These are phyloP conservation scores for Penicillium paxilli DNA, from an alignment of 495 filamentous ascomycete genomes.

Conservation along the genomic window DNA sequence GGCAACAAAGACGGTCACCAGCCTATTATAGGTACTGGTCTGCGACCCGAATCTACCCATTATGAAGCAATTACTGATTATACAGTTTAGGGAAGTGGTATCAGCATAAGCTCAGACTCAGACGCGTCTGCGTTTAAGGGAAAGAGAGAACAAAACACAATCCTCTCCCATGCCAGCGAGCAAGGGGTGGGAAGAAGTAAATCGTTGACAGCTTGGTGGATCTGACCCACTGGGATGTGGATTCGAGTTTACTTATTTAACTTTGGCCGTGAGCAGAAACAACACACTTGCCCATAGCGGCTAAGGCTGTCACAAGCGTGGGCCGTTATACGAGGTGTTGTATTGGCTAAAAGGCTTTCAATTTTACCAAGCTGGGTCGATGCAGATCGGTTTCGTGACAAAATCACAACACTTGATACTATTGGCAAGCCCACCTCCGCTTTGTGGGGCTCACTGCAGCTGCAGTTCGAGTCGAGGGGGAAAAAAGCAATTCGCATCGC, in stretches of 20 bases:
- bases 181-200: slow-evolving; percentile 6
- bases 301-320: background rate
- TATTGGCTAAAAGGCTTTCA: background rate
- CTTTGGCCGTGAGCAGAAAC: slow-evolving; percentile 1
- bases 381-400: background rate
- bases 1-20: slow-evolving; percentile 38
- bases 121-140: background rate
- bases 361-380: background rate
- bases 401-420: background rate
- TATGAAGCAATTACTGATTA: background rate
- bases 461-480: background rate
- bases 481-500: background rate
- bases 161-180: background rate
- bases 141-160: background rate
- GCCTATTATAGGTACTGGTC: slow-evolving; percentile 34
- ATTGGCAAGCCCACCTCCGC: background rate
- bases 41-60: slow-evolving; percentile 30
- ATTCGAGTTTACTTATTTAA: background rate
- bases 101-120: background rate
- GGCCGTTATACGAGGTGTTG: background rate
- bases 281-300: slow-evolving; percentile 7
- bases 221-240: background rate
- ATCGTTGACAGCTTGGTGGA: background rate
- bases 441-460: background rate
- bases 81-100: background rate